Evolutionary conservation across 352 stramenopile genomes (phyloP), one percentile per base, ranked within the genome.

Genomic region (Pythium aristosporum): DNA sequence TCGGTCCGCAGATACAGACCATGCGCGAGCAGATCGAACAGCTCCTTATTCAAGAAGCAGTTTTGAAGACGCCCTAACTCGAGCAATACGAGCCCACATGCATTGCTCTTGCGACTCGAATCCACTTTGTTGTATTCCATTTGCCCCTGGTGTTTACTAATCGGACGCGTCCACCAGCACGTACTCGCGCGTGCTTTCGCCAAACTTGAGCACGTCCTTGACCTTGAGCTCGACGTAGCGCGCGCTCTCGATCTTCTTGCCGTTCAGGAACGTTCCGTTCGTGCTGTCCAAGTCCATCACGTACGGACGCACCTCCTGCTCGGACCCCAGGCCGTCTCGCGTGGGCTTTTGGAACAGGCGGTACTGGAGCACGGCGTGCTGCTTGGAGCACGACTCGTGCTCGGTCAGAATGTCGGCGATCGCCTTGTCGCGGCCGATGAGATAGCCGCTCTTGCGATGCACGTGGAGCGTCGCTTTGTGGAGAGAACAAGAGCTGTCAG

Each of bases 1-100:
- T 99, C 47, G 98, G 98, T 76, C 89, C 88, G 55, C 96, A 99
- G 78, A 99, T 99, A 87, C 88, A 99, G 72, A 95, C 89, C 68
- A 98, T 99, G 87, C 99, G 99, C 74, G 91, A 99, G 72, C 97
- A 99, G 82, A 99, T 99, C 86, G 98, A 99, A 87, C 97, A 99
- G 87, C 87, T 99, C 51, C 89, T 99, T 77, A 99, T 99, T 90
- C 99, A 98, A 98, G 52, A 39, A 39, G 34, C 34, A 39, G 34
- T 39, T 39, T 39, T 39, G 34, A 39, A 39, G 34, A 39, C 34
- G 34, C 34, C 34, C 34, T 39, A 13, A 15, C 34, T 10, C 28
- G 36, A 55, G 60, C n/a, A n/a, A 13, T 53, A 44, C 2, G 28
- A 52, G 50, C 39, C 13, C 39, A 42, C 39, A 1, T 5, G 25